Percentiles rank a stretch among this genome's conserved stretches.
Evolutionary conservation across 2,329 filamentous ascomycete genomes (phyloP).

Genomic region (Meredithiella fracta): DNA sequence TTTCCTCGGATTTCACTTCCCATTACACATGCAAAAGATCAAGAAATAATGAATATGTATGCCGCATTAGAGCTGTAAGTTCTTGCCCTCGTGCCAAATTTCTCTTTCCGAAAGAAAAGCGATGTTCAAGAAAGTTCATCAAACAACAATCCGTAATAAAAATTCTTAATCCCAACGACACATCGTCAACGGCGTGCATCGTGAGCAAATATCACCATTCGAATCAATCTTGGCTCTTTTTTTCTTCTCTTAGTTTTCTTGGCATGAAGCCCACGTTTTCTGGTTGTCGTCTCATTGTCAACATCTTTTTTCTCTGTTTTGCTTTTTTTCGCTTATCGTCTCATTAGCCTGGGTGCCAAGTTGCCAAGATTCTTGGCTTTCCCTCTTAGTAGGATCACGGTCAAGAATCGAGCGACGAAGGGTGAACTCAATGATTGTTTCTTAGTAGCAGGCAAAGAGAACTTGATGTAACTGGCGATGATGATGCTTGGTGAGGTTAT

Average conservation of each 20-base stretch:
- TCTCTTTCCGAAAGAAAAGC: background rate
- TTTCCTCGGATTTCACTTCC: background rate
- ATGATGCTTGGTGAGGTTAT: no score
- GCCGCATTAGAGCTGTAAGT: no score
- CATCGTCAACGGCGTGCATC: no score
- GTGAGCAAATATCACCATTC: no score
- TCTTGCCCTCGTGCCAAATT: background rate
- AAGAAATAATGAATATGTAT: background rate
- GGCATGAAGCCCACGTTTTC: background rate
- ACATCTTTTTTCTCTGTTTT: background rate
- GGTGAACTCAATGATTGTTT: no score
- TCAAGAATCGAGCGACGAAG: no score
- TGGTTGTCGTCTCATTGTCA: background rate
- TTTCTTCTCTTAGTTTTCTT: background rate
- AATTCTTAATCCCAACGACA: no score
- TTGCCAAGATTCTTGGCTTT: slow-evolving; percentile 1
- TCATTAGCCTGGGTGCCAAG: background rate
- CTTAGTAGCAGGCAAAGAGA: no score
- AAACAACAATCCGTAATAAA: no score
- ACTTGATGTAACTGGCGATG: no score
- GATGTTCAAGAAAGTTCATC: no score
- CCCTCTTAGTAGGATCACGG: background rate
- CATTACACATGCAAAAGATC: background rate
- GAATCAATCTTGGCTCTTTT: background rate
- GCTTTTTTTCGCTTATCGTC: background rate